Conservation (phyloP, 1,284 basidiomycete species). For the Moniliophthora roreri region DNA sequence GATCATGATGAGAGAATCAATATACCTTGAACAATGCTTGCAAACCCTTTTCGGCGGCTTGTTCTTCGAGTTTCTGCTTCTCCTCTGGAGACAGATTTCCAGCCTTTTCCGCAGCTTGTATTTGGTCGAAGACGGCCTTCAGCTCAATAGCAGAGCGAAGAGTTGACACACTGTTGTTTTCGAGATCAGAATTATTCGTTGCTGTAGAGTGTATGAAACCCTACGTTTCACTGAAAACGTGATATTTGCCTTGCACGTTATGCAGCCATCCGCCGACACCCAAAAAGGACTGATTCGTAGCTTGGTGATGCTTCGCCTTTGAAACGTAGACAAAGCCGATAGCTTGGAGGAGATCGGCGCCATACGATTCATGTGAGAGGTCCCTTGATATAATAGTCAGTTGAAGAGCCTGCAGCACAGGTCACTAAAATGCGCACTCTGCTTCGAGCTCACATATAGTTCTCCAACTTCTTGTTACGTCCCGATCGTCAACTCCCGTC, state of each 20-base stretch:
- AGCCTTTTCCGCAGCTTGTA: constrained; percentile 88
- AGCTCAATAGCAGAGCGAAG: constrained; percentile 89
- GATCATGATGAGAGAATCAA: background rate
- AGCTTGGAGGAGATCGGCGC: constrained; percentile 87
- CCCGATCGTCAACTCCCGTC: constrained; percentile 67
- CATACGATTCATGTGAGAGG: constrained; percentile 89
- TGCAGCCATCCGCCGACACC: constrained; percentile 93
- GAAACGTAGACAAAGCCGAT: constrained; percentile 89
- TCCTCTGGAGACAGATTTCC: constrained; percentile 86
- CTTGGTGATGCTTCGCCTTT: constrained; percentile 82
- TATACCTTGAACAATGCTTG: constrained; percentile 88
- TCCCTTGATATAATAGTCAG: constrained; percentile 47
- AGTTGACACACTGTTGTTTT: constrained; percentile 74
- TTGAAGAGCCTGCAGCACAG: constrained; percentile 6
- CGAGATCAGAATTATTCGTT: constrained; percentile 10
- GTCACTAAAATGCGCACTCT: constrained; percentile 52
- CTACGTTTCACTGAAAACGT: constrained; percentile 91
- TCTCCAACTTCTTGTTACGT: constrained; percentile 69
- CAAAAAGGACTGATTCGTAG: constrained; percentile 75
- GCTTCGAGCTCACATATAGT: constrained; percentile 84
- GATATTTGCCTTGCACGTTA: constrained; percentile 92
- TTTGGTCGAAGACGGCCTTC: constrained; percentile 93
- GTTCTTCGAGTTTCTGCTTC: constrained; percentile 89
- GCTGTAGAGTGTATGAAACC: constrained; percentile 29
- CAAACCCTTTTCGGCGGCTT: constrained; percentile 95